Evolutionary conservation across 2,329 filamentous ascomycete genomes (phyloP).

Genomic region (Harringtonia lauricola): DNA sequence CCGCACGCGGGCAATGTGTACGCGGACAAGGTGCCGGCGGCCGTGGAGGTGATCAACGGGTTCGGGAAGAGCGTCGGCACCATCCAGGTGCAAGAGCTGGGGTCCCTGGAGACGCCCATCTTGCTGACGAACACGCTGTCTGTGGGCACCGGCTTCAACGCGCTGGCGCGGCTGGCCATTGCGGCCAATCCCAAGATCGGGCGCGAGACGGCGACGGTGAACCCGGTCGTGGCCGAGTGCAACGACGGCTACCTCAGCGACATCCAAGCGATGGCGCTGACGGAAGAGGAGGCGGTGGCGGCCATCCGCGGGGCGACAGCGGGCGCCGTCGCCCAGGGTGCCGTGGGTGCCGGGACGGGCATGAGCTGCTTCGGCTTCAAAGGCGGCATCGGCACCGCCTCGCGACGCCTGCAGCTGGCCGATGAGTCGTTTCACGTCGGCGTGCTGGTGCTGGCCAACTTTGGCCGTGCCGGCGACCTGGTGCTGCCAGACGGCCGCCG

Average conservation of each 20-base stretch:
- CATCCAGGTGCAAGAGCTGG: slow-evolving; percentile 52
- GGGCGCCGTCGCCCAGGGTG: slow-evolving; percentile 47
- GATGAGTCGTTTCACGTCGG: slow-evolving; percentile 40
- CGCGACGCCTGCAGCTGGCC: slow-evolving; percentile 20
- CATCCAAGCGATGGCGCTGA: slow-evolving; percentile 42
- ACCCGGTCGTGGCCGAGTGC: slow-evolving; percentile 21
- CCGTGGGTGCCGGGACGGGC: slow-evolving; percentile 55
- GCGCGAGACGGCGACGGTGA: slow-evolving; percentile 16
- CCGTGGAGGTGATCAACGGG: slow-evolving; percentile 37
- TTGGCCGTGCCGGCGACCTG: slow-evolving; percentile 45
- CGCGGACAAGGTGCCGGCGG: slow-evolving; percentile 40
- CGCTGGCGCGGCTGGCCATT: slow-evolving; percentile 18
- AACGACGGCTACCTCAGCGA: slow-evolving; percentile 52
- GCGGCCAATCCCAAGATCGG: not conserved
- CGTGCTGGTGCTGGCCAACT: slow-evolving; percentile 55
- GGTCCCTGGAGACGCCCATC: slow-evolving; percentile 46
- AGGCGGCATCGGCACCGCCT: slow-evolving; percentile 53
- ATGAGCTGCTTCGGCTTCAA: slow-evolving; percentile 59
- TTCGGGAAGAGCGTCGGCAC: slow-evolving; percentile 50
- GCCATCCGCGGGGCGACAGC: slow-evolving; percentile 40
- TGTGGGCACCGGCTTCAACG: slow-evolving; percentile 40
- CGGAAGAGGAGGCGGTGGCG: slow-evolving; percentile 38
- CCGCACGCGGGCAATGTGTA: slow-evolving; percentile 35
- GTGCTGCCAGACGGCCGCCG: slow-evolving; percentile 31
- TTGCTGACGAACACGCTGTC: slow-evolving; percentile 47